phyloP scores from a whole-genome alignment of 805 yeast species.

The Teunomyces lycoperdinae region DNA sequence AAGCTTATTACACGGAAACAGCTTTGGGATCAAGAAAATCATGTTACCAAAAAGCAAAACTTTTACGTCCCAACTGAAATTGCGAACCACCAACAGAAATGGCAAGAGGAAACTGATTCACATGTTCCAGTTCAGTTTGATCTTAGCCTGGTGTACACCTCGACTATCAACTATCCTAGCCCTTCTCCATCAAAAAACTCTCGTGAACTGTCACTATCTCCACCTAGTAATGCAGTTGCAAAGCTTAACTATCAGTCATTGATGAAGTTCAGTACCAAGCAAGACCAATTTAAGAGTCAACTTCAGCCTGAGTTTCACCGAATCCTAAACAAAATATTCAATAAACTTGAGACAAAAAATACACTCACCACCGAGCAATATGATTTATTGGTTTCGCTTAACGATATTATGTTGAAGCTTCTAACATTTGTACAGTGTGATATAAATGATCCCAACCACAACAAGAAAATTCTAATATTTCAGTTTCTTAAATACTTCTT shows the following conservation, averaged over 20 bases:
- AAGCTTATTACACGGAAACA: slow-evolving; percentile 33
- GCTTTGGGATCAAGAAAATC: slow-evolving; percentile 40
- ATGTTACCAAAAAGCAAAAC: slow-evolving; percentile 25
- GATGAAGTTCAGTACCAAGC: slow-evolving; percentile 7
- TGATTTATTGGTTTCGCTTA: slow-evolving; percentile 20
- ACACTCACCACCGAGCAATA: slow-evolving; percentile 31
- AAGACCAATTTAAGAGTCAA: slow-evolving; percentile 9
- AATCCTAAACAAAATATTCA: slow-evolving; percentile 16
- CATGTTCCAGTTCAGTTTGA: slow-evolving; percentile 30
- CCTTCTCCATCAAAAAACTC: slow-evolving; percentile 12
- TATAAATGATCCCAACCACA: slow-evolving; percentile 11
- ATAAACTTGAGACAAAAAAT: slow-evolving; percentile 31
- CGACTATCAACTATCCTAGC: slow-evolving; percentile 7
- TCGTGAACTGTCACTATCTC: slow-evolving; percentile 22
- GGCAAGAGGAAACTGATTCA: slow-evolving; percentile 17
- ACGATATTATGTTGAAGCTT: slow-evolving; percentile 14
- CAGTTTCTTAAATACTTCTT: slow-evolving; percentile 39
- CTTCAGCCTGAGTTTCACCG: slow-evolving; percentile 16
- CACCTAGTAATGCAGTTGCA: slow-evolving; percentile 4
- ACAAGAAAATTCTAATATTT: slow-evolving; percentile 29
- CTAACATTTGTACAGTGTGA: slow-evolving; percentile 23
- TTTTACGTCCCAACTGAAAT: slow-evolving; percentile 39
- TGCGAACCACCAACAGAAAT: slow-evolving; percentile 29
- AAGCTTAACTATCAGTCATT: slow-evolving; percentile 5
- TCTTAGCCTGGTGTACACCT: slow-evolving; percentile 29